phyloP scores from a whole-genome alignment of 192 early-diverging fungal genomes.

The Dimargaris cristalligena region DNA sequence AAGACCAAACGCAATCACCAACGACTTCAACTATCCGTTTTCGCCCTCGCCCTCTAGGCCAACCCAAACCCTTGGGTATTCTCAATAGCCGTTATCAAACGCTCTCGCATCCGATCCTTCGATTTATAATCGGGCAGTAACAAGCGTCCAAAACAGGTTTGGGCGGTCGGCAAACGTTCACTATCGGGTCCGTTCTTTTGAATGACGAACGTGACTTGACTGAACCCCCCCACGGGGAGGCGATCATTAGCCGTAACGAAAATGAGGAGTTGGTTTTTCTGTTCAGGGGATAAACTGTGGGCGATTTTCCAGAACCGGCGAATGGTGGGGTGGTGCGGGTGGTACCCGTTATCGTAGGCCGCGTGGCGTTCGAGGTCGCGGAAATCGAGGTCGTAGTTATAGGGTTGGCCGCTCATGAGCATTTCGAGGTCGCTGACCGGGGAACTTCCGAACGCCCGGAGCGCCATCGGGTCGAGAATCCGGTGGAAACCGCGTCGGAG shows the following conservation, averaged over 20 bases:
- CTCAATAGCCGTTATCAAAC: conserved; percentile 71
- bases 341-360: conserved; percentile 75
- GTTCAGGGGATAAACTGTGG: conserved; percentile 35
- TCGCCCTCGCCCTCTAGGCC: conserved; percentile 42
- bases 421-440: no score
- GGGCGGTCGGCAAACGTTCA: conserved; percentile 65
- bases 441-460: no score
- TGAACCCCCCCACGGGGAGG: conserved; percentile 69
- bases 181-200: conserved; percentile 91
- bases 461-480: conserved; percentile 35
- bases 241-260: conserved; percentile 89
- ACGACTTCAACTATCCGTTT: no score
- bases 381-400: conserved; percentile 57
- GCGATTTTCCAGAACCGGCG: conserved; percentile 73
- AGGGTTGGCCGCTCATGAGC: no score
- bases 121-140: conserved; percentile 68
- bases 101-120: conserved; percentile 53
- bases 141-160: conserved; percentile 83
- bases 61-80: conserved; percentile 90
- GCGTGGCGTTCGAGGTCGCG: conserved; percentile 48
- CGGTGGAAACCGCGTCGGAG: conserved; percentile 57
- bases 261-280: conserved; percentile 53
- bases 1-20: no score
- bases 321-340: conserved; percentile 42
- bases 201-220: conserved; percentile 72